Percentiles rank a stretch among this genome's conserved stretches.
These are phyloP conservation scores for Macroventuria anomochaeta DNA, from an alignment of 2,329 filamentous ascomycete genomes.

Conservation along the genomic window DNA sequence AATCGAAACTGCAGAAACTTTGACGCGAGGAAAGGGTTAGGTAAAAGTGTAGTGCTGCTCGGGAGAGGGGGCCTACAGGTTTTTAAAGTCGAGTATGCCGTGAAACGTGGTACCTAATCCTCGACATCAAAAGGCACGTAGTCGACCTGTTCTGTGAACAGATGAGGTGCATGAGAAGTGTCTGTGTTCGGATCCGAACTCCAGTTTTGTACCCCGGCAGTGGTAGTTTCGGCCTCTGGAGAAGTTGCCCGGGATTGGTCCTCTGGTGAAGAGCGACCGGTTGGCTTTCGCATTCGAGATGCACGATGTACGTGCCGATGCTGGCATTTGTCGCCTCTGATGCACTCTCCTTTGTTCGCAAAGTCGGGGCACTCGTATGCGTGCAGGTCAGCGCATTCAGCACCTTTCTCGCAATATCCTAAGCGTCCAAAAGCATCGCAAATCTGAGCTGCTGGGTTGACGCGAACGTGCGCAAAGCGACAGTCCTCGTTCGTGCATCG, in stretches of 20 bases:
- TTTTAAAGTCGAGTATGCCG: slow-evolving; percentile 1
- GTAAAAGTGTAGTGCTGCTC: slow-evolving; percentile 8
- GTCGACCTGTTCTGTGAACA: slow-evolving; percentile 41
- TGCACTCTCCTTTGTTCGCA: slow-evolving; percentile 85
- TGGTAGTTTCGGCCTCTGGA: slow-evolving; percentile 14
- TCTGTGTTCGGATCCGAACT: neutral
- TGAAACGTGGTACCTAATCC: slow-evolving; percentile 13
- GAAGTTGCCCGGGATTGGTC: slow-evolving; percentile 12
- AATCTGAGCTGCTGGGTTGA: slow-evolving; percentile 77
- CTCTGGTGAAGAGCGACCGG: slow-evolving; percentile 24
- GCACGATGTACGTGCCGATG: slow-evolving; percentile 77
- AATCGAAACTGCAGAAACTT: slow-evolving; percentile 18
- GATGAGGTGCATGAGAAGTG: slow-evolving; percentile 18
- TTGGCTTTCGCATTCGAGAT: slow-evolving; percentile 33
- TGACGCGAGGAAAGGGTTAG: slow-evolving; percentile 22
- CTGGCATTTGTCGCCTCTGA: slow-evolving; percentile 76
- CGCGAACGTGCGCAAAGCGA: slow-evolving; percentile 82
- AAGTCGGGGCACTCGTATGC: slow-evolving; percentile 94
- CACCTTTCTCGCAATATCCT: slow-evolving; percentile 87
- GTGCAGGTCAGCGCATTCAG: slow-evolving; percentile 79
- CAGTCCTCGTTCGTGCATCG: slow-evolving; percentile 88
- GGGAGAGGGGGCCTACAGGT: slow-evolving; percentile 18
- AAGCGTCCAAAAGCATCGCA: slow-evolving; percentile 84
- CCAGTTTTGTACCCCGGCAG: neutral
- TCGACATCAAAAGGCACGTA: slow-evolving; percentile 36